Evolutionary conservation across 2,329 filamentous ascomycete genomes (phyloP), one percentile per base, ranked within the genome.

Genomic region (Penicillium sp.): DNA sequence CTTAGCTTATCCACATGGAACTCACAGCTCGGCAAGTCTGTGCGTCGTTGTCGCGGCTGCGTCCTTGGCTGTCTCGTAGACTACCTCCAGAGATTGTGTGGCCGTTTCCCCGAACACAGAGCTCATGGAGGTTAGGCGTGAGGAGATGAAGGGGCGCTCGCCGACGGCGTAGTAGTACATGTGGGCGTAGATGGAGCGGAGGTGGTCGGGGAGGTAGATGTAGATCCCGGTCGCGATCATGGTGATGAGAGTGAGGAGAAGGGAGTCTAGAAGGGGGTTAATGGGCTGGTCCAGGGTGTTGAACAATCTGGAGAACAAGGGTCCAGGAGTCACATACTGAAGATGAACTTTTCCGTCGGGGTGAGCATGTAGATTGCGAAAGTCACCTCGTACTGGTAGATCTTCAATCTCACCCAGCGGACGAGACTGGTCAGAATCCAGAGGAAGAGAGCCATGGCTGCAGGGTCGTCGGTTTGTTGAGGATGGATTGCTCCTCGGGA

Each of bases 381-480:
- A 11, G 92, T 96, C 71, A 97, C 92, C 77, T 99, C 94, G 71
- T 97, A 91, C 79, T 97, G 94, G 79, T 97, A 96, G 71, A 92
- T 86, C 81, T 99, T 99, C 74, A 92, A 84, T 74, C 91, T 86
- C 62, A 97, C 81, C 90, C 92, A 96, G 72, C 87, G 86, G 60
- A 89, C 82, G 64, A 95, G 69, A 28, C 75, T 74, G 24, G 78
- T 76, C 10, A 81, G 73, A 54, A 68, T 46, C 60, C 69, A 69
- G 54, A 71, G 60, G 22, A 63, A 44, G 46, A 65, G 47, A 14
- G 60, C 46, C 66, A 70, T 70, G 46, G 44, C 55, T 50, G 46
- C 33, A 18, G 22, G 22, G 8, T 27, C 13, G 35, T 36, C 16
- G 10, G 7, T n/a, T 10, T n/a, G 33, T 11, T 38, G 35, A 10